phyloP scores from a whole-genome alignment of 179 eudicot species.

The Spergularia azorica region DNA sequence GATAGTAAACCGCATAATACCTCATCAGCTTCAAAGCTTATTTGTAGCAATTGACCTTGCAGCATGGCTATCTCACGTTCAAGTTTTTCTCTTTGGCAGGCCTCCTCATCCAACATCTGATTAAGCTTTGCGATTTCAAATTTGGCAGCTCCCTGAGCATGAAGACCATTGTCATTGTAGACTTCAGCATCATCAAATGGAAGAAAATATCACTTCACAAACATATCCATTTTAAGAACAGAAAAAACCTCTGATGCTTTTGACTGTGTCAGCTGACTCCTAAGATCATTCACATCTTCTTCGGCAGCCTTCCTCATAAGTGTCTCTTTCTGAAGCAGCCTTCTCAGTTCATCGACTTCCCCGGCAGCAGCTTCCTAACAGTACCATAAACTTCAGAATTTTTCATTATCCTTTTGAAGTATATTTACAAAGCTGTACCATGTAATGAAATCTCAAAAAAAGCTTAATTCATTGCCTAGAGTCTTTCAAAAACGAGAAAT shows the following conservation, averaged over 20 bases:
- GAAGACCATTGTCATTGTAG: slow-evolving; percentile 18
- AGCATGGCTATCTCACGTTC: slow-evolving; percentile 77
- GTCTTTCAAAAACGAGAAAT: neutral
- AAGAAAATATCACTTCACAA: slow-evolving; percentile 13
- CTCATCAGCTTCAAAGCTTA: slow-evolving; percentile 89
- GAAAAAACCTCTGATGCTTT: slow-evolving; percentile 65
- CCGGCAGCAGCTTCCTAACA: slow-evolving; percentile 36
- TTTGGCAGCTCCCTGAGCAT: slow-evolving; percentile 57
- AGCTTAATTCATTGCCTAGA: neutral
- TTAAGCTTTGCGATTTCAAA: slow-evolving; percentile 66
- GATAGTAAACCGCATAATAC: slow-evolving; percentile 34
- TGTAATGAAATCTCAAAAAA: no score
- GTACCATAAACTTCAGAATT: slow-evolving; percentile 12
- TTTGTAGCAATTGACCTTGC: slow-evolving; percentile 70
- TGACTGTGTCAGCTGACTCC: slow-evolving; percentile 55
- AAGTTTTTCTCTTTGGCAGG: slow-evolving; percentile 60
- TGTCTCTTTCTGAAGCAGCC: slow-evolving; percentile 64
- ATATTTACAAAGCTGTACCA: neutral
- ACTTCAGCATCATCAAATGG: slow-evolving; percentile 16
- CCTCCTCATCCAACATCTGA: slow-evolving; percentile 74
- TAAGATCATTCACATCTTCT: slow-evolving; percentile 64
- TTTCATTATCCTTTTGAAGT: neutral
- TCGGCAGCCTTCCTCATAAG: slow-evolving; percentile 61
- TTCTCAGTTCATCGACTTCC: slow-evolving; percentile 52
- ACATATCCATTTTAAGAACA: slow-evolving; percentile 12